Evolutionary conservation across 2,329 filamentous ascomycete genomes (phyloP).

Genomic region (Colletotrichum liriopes): DNA sequence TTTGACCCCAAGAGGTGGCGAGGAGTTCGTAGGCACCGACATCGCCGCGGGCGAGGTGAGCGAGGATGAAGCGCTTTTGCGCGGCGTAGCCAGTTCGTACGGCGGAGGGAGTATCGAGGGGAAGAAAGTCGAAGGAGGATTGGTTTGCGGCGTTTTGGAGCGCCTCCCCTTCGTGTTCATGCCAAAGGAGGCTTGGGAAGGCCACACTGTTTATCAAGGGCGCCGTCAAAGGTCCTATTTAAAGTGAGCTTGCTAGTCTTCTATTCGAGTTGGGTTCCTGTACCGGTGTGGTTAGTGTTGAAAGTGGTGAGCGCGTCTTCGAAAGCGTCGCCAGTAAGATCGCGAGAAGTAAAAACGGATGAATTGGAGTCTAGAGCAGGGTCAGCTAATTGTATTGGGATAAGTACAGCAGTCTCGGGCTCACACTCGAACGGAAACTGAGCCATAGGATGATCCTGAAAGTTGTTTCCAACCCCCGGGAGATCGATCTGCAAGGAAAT

Average conservation of each 20-base stretch:
- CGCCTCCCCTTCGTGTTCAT: slow-evolving; percentile 45
- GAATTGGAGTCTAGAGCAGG: slow-evolving; percentile 19
- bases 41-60: slow-evolving; percentile 46
- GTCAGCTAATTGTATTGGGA: neutral
- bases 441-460: slow-evolving; percentile 51
- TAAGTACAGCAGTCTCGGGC: slow-evolving; percentile 39
- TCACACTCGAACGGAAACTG: slow-evolving; percentile 44
- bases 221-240: slow-evolving; percentile 37
- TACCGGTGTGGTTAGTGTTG: slow-evolving; percentile 34
- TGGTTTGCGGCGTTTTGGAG: slow-evolving; percentile 45
- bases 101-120: slow-evolving; percentile 48
- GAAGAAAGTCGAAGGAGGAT: slow-evolving; percentile 45
- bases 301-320: slow-evolving; percentile 25
- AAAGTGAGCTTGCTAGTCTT: neutral
- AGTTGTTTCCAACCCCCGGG: slow-evolving; percentile 52
- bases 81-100: slow-evolving; percentile 56
- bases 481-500: slow-evolving; percentile 50
- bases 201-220: slow-evolving; percentile 51
- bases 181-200: slow-evolving; percentile 47
- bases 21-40: slow-evolving; percentile 50
- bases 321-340: slow-evolving; percentile 27
- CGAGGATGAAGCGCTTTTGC: slow-evolving; percentile 50
- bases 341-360: slow-evolving; percentile 29
- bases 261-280: neutral
- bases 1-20: slow-evolving; percentile 51